Conservation (phyloP, 2,329 filamentous ascomycete genomes). For the Neurospora sp. region DNA sequence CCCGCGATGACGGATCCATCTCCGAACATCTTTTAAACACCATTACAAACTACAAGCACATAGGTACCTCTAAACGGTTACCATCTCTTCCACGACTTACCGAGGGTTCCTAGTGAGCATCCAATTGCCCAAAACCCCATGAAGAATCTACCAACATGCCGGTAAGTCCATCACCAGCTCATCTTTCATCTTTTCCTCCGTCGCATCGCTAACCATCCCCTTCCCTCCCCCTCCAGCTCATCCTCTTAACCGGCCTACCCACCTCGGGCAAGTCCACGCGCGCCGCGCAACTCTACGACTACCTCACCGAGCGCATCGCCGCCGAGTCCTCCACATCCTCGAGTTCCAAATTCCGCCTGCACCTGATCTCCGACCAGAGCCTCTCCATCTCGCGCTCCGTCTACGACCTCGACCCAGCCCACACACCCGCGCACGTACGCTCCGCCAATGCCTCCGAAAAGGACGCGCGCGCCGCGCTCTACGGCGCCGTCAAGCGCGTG, state of each 20-base stretch:
- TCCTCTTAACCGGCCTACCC: conserved; percentile 57
- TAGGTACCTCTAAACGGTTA: neutral
- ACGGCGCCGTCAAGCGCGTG: conserved; percentile 68
- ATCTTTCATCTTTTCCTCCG: neutral
- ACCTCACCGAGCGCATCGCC: conserved; percentile 51
- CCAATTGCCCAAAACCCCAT: neutral
- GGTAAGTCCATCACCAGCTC: conserved; percentile 5
- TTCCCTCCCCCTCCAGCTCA: conserved; percentile 37
- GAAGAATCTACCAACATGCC: conserved; percentile 7
- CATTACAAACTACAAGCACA: too few relatives aligned
- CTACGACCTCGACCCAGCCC: conserved; percentile 52
- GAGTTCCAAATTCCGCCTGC: conserved; percentile 48
- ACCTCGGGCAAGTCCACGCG: conserved; percentile 61
- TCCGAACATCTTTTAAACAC: neutral
- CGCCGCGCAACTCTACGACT: conserved; percentile 54
- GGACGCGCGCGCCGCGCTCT: conserved; percentile 66
- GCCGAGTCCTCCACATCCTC: conserved; percentile 19
- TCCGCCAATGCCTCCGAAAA: conserved; percentile 71
- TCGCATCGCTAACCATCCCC: neutral
- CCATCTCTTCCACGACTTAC: neutral
- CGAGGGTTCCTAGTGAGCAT: neutral
- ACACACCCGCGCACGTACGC: conserved; percentile 48
- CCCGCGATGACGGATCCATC: neutral
- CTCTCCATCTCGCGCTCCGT: conserved; percentile 61
- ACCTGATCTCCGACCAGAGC: conserved; percentile 64